A percentile compares a stretch with the other conserved stretches of the same genome.
Evolutionary conservation across 306 rosid species (phyloP).

Genomic region (Urtica urens): DNA sequence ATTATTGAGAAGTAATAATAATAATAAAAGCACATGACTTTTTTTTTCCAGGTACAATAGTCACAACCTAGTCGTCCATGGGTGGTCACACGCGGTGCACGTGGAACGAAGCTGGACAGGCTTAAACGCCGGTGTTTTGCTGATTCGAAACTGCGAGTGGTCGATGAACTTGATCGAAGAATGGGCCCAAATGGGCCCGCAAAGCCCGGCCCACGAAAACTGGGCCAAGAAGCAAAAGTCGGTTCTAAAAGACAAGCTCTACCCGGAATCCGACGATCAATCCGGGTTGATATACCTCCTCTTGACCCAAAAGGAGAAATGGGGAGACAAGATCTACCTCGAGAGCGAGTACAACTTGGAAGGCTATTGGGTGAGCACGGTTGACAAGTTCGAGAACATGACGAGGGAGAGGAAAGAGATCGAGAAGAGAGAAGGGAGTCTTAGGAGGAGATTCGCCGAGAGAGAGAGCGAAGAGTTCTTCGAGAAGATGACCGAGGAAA

Average conservation of each 20-base stretch:
- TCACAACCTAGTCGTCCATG: slow-evolving; percentile 60
- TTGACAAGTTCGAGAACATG: slow-evolving; percentile 26
- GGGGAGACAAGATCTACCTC: slow-evolving; percentile 61
- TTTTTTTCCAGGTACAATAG: slow-evolving; percentile 31
- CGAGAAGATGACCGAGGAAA: slow-evolving; percentile 28
- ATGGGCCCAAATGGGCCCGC: slow-evolving; percentile 92
- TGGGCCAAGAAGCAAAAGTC: slow-evolving; percentile 54
- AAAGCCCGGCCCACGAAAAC: slow-evolving; percentile 36
- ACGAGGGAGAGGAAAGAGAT: slow-evolving; percentile 24
- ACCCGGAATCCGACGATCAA: slow-evolving; percentile 89
- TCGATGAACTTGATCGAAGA: slow-evolving; percentile 56
- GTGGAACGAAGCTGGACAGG: slow-evolving; percentile 79
- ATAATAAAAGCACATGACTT: no score
- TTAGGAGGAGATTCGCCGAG: slow-evolving; percentile 70
- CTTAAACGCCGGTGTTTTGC: slow-evolving; percentile 75
- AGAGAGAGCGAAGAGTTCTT: slow-evolving; percentile 52
- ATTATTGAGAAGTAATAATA: no score
- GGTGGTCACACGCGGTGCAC: slow-evolving; percentile 49
- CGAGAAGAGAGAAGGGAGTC: slow-evolving; percentile 21
- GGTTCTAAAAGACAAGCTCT: slow-evolving; percentile 58
- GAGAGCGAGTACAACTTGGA: slow-evolving; percentile 55
- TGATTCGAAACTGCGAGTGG: slow-evolving; percentile 85
- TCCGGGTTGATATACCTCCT: slow-evolving; percentile 68
- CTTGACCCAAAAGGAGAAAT: slow-evolving; percentile 35
- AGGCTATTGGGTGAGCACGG: slow-evolving; percentile 62